Evolutionary conservation across 805 yeast genomes (phyloP), one percentile per base, ranked within the genome.

Genomic region (Jamesozyma piceae): DNA sequence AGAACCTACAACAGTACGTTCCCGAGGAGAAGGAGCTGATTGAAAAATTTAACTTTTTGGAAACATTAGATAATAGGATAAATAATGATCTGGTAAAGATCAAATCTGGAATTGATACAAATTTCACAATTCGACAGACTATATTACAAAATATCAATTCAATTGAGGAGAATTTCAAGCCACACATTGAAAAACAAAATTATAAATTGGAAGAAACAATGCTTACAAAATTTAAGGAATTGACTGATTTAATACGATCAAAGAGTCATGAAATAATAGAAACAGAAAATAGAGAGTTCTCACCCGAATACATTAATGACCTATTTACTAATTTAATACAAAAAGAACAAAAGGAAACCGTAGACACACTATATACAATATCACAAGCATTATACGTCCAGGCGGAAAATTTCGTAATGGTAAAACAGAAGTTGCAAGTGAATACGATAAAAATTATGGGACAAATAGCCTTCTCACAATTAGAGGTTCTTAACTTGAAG

Each of bases 401-500:
- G 42, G 49, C 57, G 5, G 49, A 51, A 30, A 43, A 49, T 10
- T 39, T 55, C 2, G 50, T 57, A 9, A 53, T 51, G 3, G 47
- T 62, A 1, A 72, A 70, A 44, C 48, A 49, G 13, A 53, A 49
- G n/a, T 45, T 71, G 11, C 63, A 69, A 13, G 52, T 53, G 2
- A 47, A 59, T 4, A 54, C 67, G 1, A 51, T 69, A 21, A 45
- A 37, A 3, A 24, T 51, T 0, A 45, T 54, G 36, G 57, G 64
- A 3, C 55, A 63, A 19, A 57, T 68, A 29, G 64, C 72, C 1
- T 57, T 50, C 38, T 57, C 68, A 2, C 74, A 70, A 47, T 50
- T 68, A 20, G 63, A 63, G 37, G 58, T 63, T 5, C 49, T 69
- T 44, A 61, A 60, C 21, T 51, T 64, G 1, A 65, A 60, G 19